phyloP scores from a whole-genome alignment of 768 basidiomycete species.

The Neoboletus subvelutipes region DNA sequence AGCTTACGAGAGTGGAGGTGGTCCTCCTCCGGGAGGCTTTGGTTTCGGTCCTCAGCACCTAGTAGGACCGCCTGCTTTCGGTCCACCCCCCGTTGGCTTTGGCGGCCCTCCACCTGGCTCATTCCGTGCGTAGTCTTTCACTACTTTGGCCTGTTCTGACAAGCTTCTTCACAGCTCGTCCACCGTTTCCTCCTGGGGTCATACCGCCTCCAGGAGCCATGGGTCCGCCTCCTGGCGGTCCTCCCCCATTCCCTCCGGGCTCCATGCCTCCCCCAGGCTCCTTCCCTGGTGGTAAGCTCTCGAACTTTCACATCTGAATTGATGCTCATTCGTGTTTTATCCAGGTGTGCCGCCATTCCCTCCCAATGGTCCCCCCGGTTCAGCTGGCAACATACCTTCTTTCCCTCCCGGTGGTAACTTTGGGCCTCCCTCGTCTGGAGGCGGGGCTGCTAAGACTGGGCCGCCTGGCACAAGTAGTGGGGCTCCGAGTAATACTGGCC shows the following conservation, averaged over 20 bases:
- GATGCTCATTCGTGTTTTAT: slow-evolving; percentile 3
- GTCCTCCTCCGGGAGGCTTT: slow-evolving; percentile 85
- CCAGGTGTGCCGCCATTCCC: slow-evolving; percentile 53
- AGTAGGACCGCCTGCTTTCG: slow-evolving; percentile 52
- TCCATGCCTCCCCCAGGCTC: slow-evolving; percentile 46
- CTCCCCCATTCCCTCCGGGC: slow-evolving; percentile 74
- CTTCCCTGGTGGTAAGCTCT: slow-evolving; percentile 47
- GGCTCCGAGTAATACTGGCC: slow-evolving; percentile 40
- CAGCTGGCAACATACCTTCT: slow-evolving; percentile 30
- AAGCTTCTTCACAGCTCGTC: slow-evolving; percentile 45
- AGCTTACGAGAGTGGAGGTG: slow-evolving; percentile 83
- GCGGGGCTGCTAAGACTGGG: slow-evolving; percentile 42
- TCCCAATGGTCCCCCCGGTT: slow-evolving; percentile 38
- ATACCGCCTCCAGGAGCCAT: slow-evolving; percentile 49
- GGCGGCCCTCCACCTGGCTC: slow-evolving; percentile 45
- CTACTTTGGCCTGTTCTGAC: slow-evolving; percentile 2
- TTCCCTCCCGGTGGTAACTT: slow-evolving; percentile 34
- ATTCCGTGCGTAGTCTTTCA: slow-evolving; percentile 17
- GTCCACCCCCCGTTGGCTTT: slow-evolving; percentile 54
- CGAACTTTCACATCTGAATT: neutral
- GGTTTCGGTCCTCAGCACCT: slow-evolving; percentile 84
- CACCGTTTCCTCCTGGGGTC: slow-evolving; percentile 66
- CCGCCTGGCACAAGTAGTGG: slow-evolving; percentile 36
- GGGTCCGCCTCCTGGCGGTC: slow-evolving; percentile 56
- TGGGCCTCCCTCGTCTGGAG: slow-evolving; percentile 40